Conservation (phyloP, 2,329 filamentous ascomycete genomes). For the Biscogniauxia sp. region DNA sequence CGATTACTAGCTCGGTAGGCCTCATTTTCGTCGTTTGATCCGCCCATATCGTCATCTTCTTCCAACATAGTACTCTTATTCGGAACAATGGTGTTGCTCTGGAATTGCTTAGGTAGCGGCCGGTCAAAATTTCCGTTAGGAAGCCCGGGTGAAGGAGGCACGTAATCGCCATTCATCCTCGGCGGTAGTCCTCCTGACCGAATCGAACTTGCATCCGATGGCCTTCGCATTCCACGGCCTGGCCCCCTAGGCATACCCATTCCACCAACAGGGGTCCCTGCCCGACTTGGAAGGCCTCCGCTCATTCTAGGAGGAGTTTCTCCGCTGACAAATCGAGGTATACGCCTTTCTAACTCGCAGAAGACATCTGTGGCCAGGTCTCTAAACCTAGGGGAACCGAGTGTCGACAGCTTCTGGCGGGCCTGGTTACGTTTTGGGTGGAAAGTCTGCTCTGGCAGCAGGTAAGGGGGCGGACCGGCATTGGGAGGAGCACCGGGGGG, state of each 20-base stretch:
- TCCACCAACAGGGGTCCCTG: conserved; percentile 62
- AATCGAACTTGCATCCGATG: conserved; percentile 63
- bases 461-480: conserved; percentile 62
- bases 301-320: conserved; percentile 68
- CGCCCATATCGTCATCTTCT: conserved; percentile 75
- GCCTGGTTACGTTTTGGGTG: conserved; percentile 98
- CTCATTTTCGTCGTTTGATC: conserved; percentile 59
- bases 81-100: conserved; percentile 93
- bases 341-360: conserved; percentile 87
- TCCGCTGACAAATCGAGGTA: conserved; percentile 72
- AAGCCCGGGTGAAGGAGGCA: conserved; percentile 59
- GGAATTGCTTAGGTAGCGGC: conserved; percentile 83
- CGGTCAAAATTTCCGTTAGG: conserved; percentile 66
- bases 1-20: conserved; percentile 58
- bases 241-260: conserved; percentile 49
- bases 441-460: conserved; percentile 83
- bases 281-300: conserved; percentile 58
- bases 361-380: conserved; percentile 95
- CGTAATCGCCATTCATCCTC: conserved; percentile 43
- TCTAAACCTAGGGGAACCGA: conserved; percentile 82
- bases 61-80: conserved; percentile 98
- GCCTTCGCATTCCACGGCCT: conserved; percentile 50
- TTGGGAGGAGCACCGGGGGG: conserved; percentile 51
- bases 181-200: conserved; percentile 37
- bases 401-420: conserved; percentile 88